Conservation (phyloP, 768 basidiomycete genomes). For the Hemileccinum impolitum region DNA sequence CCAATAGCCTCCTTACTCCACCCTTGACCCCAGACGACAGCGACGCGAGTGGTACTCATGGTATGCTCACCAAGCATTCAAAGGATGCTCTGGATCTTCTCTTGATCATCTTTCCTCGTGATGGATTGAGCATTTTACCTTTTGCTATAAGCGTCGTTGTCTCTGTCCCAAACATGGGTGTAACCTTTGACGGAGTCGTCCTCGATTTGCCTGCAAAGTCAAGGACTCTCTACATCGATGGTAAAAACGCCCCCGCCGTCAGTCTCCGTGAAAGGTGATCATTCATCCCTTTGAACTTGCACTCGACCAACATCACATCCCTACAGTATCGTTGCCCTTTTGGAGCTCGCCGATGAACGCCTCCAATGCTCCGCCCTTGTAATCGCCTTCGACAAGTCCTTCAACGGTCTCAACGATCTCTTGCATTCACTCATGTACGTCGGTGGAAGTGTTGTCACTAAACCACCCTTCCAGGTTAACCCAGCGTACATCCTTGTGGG, state of each 20-base stretch:
- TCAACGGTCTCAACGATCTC: constrained; percentile 65
- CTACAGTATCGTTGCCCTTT: constrained; percentile 73
- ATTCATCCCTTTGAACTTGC: constrained; percentile 1
- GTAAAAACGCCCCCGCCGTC: constrained; percentile 76
- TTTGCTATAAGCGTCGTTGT: constrained; percentile 74
- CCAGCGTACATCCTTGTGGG: constrained; percentile 82
- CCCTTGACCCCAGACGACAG: constrained; percentile 76
- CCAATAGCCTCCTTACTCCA: constrained; percentile 56
- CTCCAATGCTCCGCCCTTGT: constrained; percentile 75
- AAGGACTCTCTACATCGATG: constrained; percentile 82
- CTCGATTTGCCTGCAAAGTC: constrained; percentile 66
- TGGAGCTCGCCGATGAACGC: constrained; percentile 85
- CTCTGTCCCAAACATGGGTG: constrained; percentile 62
- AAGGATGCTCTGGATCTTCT: constrained; percentile 76
- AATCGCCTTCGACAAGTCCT: constrained; percentile 74
- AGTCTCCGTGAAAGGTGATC: constrained; percentile 79
- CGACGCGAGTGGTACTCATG: constrained; percentile 40
- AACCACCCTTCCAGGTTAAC: constrained; percentile 72
- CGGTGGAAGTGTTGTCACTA: constrained; percentile 81
- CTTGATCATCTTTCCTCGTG: constrained; percentile 71
- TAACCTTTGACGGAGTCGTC: constrained; percentile 74
- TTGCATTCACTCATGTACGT: constrained; percentile 93
- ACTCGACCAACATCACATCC: background rate
- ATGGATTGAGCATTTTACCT: constrained; percentile 65
- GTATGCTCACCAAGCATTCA: constrained; percentile 42